Conservation (phyloP, 805 yeast species). For the Jamesozyma lodderae region DNA sequence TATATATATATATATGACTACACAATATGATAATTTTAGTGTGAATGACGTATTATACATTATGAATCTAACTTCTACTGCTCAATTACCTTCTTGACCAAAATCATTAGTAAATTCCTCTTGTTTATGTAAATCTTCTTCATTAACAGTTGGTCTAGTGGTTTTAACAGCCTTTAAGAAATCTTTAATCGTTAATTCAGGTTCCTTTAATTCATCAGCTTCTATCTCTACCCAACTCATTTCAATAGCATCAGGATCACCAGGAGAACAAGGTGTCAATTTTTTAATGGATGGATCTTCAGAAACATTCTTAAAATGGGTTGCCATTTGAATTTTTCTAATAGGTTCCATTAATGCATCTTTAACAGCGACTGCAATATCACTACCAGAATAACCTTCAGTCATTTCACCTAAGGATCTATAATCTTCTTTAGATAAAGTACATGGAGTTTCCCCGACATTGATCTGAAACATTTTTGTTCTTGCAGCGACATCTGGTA, state of each 20-base stretch:
- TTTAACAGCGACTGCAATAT: conserved; percentile 89
- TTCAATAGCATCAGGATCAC: conserved; percentile 78
- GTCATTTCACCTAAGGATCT: conserved; percentile 82
- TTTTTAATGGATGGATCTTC: conserved; percentile 34
- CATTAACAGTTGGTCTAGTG: conserved; percentile 92
- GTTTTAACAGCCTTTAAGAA: conserved; percentile 85
- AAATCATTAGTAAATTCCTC: conserved; percentile 86
- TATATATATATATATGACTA: too few relatives aligned
- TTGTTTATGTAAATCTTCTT: conserved; percentile 71
- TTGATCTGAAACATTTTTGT: conserved; percentile 89
- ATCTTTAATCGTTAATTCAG: conserved; percentile 81
- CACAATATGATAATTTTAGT: too few relatives aligned
- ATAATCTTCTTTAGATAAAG: conserved; percentile 62
- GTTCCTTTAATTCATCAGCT: conserved; percentile 83
- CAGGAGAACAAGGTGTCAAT: conserved; percentile 93
- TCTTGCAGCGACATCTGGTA: conserved; percentile 91
- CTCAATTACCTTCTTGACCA: conserved; percentile 81
- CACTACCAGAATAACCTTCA: conserved; percentile 96
- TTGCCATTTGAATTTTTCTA: conserved; percentile 88
- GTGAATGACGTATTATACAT: too few relatives aligned
- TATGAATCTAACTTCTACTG: too few relatives aligned
- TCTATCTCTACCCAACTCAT: conserved; percentile 90
- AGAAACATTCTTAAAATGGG: conserved; percentile 70
- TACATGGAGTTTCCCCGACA: conserved; percentile 84
- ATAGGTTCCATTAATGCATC: conserved; percentile 98